Conservation (phyloP, 495 filamentous ascomycete genomes). For the Lasiosphaeria ovina region DNA sequence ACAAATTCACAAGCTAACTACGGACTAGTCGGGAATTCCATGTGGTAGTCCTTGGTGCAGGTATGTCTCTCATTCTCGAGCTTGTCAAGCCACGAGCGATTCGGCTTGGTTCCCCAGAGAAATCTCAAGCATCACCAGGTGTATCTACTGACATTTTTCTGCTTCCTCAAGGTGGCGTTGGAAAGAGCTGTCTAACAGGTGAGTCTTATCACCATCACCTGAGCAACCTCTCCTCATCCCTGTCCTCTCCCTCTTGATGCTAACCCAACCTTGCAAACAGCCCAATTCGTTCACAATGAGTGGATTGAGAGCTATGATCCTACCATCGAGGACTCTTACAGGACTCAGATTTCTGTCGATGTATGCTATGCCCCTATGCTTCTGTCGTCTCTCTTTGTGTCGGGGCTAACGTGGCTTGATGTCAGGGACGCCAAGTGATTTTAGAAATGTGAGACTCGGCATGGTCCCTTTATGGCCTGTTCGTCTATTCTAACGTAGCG, state of each 20-base stretch:
- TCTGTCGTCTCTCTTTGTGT: background rate
- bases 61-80: conserved; percentile 19
- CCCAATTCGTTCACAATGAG: conserved; percentile 98
- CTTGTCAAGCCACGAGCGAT: background rate
- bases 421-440: conserved; percentile 88
- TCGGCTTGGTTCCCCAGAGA: background rate
- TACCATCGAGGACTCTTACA: conserved; percentile 95
- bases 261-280: conserved; percentile 46
- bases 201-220: conserved; percentile 30
- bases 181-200: conserved; percentile 98
- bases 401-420: conserved; percentile 6
- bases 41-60: conserved; percentile 37
- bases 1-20: background rate
- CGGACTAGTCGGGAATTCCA: conserved; percentile 31
- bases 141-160: conserved; percentile 29
- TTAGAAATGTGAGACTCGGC: conserved; percentile 74
- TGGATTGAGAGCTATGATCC: conserved; percentile 99
- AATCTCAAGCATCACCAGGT: conserved; percentile 25
- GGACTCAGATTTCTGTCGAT: conserved; percentile 92
- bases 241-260: conserved; percentile 17
- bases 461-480: background rate
- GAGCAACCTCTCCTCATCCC: background rate
- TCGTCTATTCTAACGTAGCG: background rate
- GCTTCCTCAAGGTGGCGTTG: conserved; percentile 74
- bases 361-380: conserved; percentile 50